Base-by-base conservation (phyloP, 495 filamentous ascomycete genomes). In the Penicillium verhagenii region DNA sequence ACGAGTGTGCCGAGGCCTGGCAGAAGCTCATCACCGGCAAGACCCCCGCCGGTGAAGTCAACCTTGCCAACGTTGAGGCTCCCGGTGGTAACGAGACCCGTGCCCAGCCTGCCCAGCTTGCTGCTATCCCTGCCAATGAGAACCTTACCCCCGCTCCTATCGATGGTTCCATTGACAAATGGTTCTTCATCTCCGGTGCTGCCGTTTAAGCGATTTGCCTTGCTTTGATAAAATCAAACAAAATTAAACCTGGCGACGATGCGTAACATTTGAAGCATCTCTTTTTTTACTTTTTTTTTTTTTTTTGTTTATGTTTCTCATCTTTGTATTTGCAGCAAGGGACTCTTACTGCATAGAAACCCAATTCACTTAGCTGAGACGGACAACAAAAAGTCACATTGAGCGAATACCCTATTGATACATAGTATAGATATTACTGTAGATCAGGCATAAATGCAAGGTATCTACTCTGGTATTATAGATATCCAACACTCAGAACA, bases 101-200 rank as follows among this genome's bases (percentile, higher is more conserved):
- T 61, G 82, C 86, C 59, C 79, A 82, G 50, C 73, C 80, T 46
- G 72, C 74, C 61, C 77, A 86, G 72, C 74, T 95, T 52, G 82
- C 86, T 44, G 82, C 80, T 54, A 84, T 96, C 33, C 89, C 91
- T 48, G 73, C 80, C 52, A 65, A 66, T 56, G 82, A 97, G 80
- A 85, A 93, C 61, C 79, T 92, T 14, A 68, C 80, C 18, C 89
- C 94, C 51, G 93, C 90, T 51, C 89, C 92, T 55, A 96, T 97
- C 62, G 94, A 99, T 71, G 84, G 87, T 64, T 94, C 86, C 78
- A 96, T 97, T 68, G 94, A 99, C 84, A 99, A 99, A 83, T 99
- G 95, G 94, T 99, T 99, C 86, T 99, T 96, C 83, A 99, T 99
- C 77, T 97, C 93, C 71, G 94, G 94, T 71, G 94, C 94, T 72